Conservation (phyloP, 2,329 filamentous ascomycete species). For the Chaetomiaceae sp. region DNA sequence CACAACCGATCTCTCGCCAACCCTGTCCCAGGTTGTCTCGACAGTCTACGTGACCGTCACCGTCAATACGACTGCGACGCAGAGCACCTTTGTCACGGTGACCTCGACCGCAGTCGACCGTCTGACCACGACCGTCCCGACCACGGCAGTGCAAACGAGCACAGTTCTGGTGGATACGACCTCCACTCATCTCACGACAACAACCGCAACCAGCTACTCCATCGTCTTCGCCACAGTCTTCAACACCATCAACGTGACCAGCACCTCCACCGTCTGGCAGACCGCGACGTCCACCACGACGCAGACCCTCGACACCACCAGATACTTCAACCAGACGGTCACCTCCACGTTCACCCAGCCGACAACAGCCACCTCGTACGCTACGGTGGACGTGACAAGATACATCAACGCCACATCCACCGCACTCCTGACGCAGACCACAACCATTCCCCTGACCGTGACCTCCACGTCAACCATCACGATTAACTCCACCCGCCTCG, state of each 20-base stretch:
- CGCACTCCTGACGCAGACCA: background rate
- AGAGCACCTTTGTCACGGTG: conserved; percentile 9
- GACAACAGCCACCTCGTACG: conserved; percentile 3
- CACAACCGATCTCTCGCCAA: background rate
- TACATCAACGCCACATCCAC: conserved; percentile 10
- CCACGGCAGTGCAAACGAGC: conserved; percentile 12
- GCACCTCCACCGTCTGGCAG: conserved; percentile 15
- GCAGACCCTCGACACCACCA: conserved; percentile 9
- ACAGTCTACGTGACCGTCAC: conserved; percentile 12
- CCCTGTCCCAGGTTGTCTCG: background rate
- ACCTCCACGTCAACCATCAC: background rate
- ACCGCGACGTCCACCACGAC: conserved; percentile 14
- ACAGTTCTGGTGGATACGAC: conserved; percentile 13
- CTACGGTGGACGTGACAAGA: conserved; percentile 4
- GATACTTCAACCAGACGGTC: conserved; percentile 13
- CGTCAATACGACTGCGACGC: conserved; percentile 5
- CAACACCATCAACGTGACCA: conserved; percentile 20
- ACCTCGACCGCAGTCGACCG: background rate
- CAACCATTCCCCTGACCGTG: background rate
- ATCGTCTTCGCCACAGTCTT: conserved; percentile 22
- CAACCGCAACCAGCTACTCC: conserved; percentile 16
- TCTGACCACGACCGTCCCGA: conserved; percentile 5
- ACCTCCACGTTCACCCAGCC: conserved; percentile 13
- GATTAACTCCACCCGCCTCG: background rate
- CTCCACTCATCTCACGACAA: conserved; percentile 9